phyloP scores from a whole-genome alignment of 163 green algal genomes.

The Coccomyxa subellipsoidea region DNA sequence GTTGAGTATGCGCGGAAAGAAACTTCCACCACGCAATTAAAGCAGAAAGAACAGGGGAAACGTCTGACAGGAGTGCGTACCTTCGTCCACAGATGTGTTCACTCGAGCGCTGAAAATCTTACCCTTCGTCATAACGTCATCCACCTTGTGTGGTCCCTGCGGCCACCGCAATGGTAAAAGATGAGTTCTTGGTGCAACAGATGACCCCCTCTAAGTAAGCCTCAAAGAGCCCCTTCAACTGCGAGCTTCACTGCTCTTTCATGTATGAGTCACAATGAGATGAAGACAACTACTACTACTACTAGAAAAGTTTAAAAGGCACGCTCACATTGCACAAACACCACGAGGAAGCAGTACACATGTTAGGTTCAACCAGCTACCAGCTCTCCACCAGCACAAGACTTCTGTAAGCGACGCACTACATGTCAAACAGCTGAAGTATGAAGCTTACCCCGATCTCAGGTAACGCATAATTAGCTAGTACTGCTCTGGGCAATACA shows the following conservation, averaged over 20 bases:
- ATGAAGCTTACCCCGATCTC: not conserved
- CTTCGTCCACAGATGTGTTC: slow-evolving; percentile 32
- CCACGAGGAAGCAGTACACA: not conserved
- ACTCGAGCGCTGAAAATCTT: not conserved
- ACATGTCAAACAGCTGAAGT: not conserved
- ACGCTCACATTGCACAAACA: not conserved
- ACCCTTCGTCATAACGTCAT: slow-evolving; percentile 35
- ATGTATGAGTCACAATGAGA: no score
- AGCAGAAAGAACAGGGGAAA: not conserved
- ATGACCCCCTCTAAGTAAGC: not conserved
- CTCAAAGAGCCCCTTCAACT: not conserved
- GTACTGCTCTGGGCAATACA: not conserved
- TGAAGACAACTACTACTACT: no score
- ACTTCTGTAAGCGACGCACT: no score
- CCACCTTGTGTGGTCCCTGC: slow-evolving; percentile 22
- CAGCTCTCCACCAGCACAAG: no score
- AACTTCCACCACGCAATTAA: not conserved
- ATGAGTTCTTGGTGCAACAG: not conserved
- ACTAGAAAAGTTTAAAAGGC: no score
- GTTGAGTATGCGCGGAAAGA: not conserved
- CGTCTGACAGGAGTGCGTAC: slow-evolving; percentile 10
- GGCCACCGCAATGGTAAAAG: no score
- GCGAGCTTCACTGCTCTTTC: no score
- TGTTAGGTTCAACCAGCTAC: not conserved
- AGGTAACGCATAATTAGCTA: not conserved